A percentile compares a stretch with the other conserved stretches of the same genome.
Conservation (phyloP, 495 filamentous ascomycete species). For the Astrothelium macrocarpum region DNA sequence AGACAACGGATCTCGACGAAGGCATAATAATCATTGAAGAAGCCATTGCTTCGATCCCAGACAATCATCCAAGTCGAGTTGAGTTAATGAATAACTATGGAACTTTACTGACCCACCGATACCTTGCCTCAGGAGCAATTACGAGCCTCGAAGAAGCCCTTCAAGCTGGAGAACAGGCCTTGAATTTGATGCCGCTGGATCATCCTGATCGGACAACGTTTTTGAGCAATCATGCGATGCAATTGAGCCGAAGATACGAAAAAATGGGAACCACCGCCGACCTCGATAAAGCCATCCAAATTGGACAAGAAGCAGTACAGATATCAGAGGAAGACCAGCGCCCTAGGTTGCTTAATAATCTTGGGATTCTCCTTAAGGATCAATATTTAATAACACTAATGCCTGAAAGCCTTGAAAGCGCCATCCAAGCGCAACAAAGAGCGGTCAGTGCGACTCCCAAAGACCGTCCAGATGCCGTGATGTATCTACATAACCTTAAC, state of each 20-base stretch:
- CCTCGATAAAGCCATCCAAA: not conserved
- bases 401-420: constrained; percentile 1
- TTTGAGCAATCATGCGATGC: not conserved
- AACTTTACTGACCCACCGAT: no score
- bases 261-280: constrained; percentile 2
- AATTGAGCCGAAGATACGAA: not conserved
- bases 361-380: not conserved
- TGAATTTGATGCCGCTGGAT: not conserved
- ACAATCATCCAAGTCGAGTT: no score
- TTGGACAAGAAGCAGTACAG: not conserved
- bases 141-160: no score
- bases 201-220: not conserved
- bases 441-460: constrained; percentile 5
- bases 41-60: no score
- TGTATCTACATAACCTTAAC: not conserved
- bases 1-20: no score
- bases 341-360: not conserved
- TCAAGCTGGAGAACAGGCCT: no score
- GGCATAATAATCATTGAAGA: no score
- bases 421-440: not conserved
- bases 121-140: no score
- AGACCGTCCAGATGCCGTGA: not conserved
- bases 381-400: not conserved
- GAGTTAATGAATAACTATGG: no score
- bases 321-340: not conserved